These are phyloP conservation scores for Cylindrodendrum hubeiense DNA, from an alignment of 2,329 filamentous ascomycete genomes.

Conservation along the genomic window DNA sequence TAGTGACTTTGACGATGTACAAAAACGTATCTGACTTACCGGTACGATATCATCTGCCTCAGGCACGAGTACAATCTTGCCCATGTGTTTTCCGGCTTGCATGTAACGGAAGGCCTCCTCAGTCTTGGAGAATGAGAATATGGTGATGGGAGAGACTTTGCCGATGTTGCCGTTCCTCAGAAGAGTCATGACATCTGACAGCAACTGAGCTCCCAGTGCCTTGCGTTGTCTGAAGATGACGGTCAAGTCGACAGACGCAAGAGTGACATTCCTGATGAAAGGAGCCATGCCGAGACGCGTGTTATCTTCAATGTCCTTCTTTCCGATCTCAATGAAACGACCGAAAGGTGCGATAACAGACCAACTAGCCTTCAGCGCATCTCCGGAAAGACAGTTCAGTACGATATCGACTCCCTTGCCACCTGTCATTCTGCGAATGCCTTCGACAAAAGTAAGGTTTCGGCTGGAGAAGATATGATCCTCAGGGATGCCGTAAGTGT, in stretches of 20 bases:
- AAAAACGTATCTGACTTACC: neutral
- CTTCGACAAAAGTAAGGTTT: conserved; percentile 41
- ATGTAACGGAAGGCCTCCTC: conserved; percentile 21
- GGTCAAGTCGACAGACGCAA: conserved; percentile 19
- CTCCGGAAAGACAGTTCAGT: conserved; percentile 45
- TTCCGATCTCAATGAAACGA: conserved; percentile 50
- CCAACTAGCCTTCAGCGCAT: conserved; percentile 45
- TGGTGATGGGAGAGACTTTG: neutral
- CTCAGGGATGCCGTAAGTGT: conserved; percentile 41
- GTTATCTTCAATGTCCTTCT: conserved; percentile 42
- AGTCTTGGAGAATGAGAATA: conserved; percentile 1
- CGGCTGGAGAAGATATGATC: conserved; percentile 47
- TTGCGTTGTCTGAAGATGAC: conserved; percentile 7
- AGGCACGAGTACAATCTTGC: conserved; percentile 21
- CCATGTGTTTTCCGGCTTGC: conserved; percentile 27
- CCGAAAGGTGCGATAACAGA: conserved; percentile 47
- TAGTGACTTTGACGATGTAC: neutral
- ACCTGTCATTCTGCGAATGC: conserved; percentile 36
- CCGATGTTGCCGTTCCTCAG: conserved; percentile 3
- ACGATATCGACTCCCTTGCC: conserved; percentile 46
- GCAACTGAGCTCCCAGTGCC: neutral
- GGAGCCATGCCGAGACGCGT: conserved; percentile 45
- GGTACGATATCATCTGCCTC: conserved; percentile 7
- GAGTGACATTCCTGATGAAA: conserved; percentile 38
- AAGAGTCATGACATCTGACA: neutral